These are phyloP conservation scores for Globisporangium spinosum DNA, from an alignment of 352 stramenopile species.

Conservation along the genomic window DNA sequence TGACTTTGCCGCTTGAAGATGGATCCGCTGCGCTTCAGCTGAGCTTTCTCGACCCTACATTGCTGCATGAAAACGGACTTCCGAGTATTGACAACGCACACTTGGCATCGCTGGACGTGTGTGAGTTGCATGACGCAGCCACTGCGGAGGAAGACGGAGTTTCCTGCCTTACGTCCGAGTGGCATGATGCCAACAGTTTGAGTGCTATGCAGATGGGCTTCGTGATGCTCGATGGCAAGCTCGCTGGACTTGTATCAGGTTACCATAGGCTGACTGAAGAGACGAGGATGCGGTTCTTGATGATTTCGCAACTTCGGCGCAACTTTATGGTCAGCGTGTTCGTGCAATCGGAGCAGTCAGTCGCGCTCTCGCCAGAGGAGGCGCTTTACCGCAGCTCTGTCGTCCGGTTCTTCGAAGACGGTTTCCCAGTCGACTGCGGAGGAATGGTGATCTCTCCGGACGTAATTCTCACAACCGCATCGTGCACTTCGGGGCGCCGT, in stretches of 20 bases:
- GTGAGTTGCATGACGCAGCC: background rate
- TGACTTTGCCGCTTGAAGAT: background rate
- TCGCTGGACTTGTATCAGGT: background rate
- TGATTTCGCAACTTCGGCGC: too few relatives aligned
- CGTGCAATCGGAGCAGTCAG: background rate
- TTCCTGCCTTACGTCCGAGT: background rate
- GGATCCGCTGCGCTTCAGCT: background rate
- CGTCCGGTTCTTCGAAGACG: too few relatives aligned
- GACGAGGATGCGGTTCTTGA: background rate
- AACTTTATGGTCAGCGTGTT: background rate
- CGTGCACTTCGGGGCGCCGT: background rate
- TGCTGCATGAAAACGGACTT: background rate
- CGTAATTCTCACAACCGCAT: slow-evolving; percentile 9
- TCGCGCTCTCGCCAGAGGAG: background rate
- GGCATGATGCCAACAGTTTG: background rate
- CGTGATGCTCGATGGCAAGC: background rate
- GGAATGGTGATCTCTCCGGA: slow-evolving; percentile 8
- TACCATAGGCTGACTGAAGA: background rate
- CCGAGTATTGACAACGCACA: background rate
- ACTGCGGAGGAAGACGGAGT: background rate
- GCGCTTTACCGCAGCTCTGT: background rate
- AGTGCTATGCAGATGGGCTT: background rate
- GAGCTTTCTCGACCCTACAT: background rate
- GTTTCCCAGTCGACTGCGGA: slow-evolving; percentile 2
- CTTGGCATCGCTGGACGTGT: background rate